Percentiles rank a stretch among this genome's conserved stretches.
Conservation (phyloP, 2,329 filamentous ascomycete genomes). For the Penicillium sp. region DNA sequence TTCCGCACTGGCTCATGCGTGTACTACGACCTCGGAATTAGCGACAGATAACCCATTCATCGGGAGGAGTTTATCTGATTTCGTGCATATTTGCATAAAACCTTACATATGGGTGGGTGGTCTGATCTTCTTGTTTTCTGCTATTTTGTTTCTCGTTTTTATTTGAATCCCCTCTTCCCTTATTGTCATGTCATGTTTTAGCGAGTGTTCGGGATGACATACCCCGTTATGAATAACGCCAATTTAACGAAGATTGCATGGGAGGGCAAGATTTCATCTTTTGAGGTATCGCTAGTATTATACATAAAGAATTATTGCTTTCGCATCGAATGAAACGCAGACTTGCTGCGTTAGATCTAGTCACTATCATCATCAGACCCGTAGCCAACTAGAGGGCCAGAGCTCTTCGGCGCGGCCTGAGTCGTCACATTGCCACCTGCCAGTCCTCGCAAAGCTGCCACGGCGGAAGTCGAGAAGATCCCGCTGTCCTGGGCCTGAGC, state of each 20-base stretch:
- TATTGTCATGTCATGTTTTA: constrained; percentile 14
- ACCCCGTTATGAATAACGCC: constrained; percentile 26
- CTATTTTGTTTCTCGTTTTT: constrained; percentile 10
- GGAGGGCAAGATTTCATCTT: constrained; percentile 13
- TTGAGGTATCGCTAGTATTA: constrained; percentile 40
- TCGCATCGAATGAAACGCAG: constrained; percentile 12
- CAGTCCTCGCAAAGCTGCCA: constrained; percentile 73
- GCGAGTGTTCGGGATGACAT: constrained; percentile 21
- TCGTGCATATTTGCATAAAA: constrained; percentile 10
- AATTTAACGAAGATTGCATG: constrained; percentile 15
- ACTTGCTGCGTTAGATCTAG: constrained; percentile 29
- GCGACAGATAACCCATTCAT: constrained; percentile 21
- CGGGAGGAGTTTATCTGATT: background rate
- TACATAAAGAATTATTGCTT: constrained; percentile 31
- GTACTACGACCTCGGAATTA: constrained; percentile 74
- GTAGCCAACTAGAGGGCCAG: constrained; percentile 81
- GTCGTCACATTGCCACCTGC: constrained; percentile 47
- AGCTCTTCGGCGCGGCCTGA: constrained; percentile 46
- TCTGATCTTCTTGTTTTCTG: constrained; percentile 16
- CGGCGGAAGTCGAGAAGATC: constrained; percentile 80
- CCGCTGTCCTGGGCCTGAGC: constrained; percentile 49
- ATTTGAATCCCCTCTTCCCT: background rate
- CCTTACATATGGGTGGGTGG: constrained; percentile 13
- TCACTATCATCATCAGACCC: constrained; percentile 85
- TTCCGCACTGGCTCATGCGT: constrained; percentile 83